Base-by-base conservation (phyloP, 2,329 filamentous ascomycete species). In the Paecilomyces dactylethromorphus region DNA sequence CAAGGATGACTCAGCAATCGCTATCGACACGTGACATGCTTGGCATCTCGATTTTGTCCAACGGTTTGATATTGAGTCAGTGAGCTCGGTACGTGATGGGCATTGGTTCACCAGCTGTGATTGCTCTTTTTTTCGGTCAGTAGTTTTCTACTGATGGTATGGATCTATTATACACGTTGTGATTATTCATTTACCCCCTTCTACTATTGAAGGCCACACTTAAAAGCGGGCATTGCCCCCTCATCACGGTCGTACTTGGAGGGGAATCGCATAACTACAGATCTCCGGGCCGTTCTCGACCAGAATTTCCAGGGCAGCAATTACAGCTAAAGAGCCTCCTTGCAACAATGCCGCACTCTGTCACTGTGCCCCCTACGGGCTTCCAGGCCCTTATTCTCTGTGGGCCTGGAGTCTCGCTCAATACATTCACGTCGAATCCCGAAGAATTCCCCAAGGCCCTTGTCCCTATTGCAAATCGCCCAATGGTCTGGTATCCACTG, bases 281-380 rank as follows among this genome's bases (percentile, higher is more conserved):
- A 18, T 52, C 21, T 52, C 50, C n/a, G 39, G n/a, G 8, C 15
- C 4, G n/a, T 45, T 18, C 4, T 45, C 35, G 4, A 45, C 13
- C 35, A 45, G 15, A n/a, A 45, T 5, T 45, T 45, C 1, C 18
- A n/a, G 10, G 18, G 39, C 18, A 18, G 18, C 39, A 18, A 15
- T 8, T n/a, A n/a, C n/a, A n/a, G n/a, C 10, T 18, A 18, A 52
- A 58, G 45, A 68, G 2, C 52, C 76, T 13, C 58, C 81, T 22
- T 31, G 29, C 11, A 22, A 10, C 5, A 39, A 74, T 73, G 71
- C 70, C 69, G 57, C 68, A 69, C 29, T 64, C 68, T 1, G 62
- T 69, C 33, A 67, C 71, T 54, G 69, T 95, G 35, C 88, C 90
- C 33, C 80, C 87, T 0, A 68, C 66, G 57, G n/a, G 79, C 63